Evolutionary conservation across 1,284 basidiomycete species (phyloP).

Genomic region (Amylostereum chailletii): DNA sequence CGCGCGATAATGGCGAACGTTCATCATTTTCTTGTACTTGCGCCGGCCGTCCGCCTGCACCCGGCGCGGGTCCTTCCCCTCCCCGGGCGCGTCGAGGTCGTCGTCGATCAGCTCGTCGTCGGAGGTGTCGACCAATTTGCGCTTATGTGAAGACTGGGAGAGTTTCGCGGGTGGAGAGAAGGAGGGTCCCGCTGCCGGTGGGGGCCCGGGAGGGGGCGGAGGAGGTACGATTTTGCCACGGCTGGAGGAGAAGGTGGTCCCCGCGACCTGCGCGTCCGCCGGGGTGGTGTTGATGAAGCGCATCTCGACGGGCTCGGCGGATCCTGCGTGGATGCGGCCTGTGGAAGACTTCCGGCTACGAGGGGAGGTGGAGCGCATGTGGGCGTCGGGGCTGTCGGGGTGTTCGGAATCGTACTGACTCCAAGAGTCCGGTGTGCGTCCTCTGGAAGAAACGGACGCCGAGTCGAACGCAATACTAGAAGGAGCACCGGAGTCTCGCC

Average conservation of each 20-base stretch:
- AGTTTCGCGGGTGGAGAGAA: too few species aligned
- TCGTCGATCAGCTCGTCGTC: not conserved
- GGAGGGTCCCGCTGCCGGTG: too few species aligned
- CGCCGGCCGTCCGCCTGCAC: constrained; percentile 11
- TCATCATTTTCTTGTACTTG: constrained; percentile 13
- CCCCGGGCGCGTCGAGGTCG: not conserved
- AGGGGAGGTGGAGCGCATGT: not conserved
- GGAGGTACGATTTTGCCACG: too few species aligned
- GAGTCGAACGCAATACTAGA: too few species aligned
- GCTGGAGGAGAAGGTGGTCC: too few species aligned
- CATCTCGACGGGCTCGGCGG: not conserved
- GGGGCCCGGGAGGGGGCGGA: too few species aligned
- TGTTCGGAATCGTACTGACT: constrained; percentile 1
- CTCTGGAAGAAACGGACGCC: too few species aligned
- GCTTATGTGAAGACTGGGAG: not conserved
- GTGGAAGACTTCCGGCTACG: not conserved
- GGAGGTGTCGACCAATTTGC: not conserved
- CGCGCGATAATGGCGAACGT: constrained; percentile 10
- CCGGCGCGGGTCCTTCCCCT: not conserved
- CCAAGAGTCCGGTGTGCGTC: not conserved
- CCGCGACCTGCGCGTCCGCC: not conserved
- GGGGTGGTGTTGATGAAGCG: not conserved
- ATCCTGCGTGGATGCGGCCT: not conserved
- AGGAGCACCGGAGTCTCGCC: too few species aligned
- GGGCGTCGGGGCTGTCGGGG: constrained; percentile 1